A percentile compares a stretch with the other conserved stretches of the same genome.
phyloP scores from a whole-genome alignment of 2,329 filamentous ascomycete species.

The Paecilomyces sp. region DNA sequence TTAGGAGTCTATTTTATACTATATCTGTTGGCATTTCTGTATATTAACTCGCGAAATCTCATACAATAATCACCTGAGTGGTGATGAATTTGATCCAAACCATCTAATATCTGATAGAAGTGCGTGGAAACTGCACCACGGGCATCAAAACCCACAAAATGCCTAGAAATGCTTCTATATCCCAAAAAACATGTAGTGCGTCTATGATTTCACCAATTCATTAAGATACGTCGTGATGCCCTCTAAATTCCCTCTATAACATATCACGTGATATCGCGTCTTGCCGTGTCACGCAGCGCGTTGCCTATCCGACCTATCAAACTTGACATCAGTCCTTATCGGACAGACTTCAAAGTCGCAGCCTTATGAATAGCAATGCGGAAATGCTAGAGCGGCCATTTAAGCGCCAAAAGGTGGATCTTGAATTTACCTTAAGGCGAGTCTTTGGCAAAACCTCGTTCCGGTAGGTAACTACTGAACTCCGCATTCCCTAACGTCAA shows the following conservation, averaged over 20 bases:
- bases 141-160: background rate
- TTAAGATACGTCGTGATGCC: constrained; percentile 4
- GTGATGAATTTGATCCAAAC: background rate
- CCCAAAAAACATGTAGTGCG: background rate
- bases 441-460: constrained; percentile 71
- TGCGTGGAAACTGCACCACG: background rate
- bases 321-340: background rate
- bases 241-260: background rate
- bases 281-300: background rate
- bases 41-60: background rate
- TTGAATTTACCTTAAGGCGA: constrained; percentile 66
- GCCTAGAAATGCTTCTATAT: background rate
- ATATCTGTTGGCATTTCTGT: background rate
- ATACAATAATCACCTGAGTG: background rate
- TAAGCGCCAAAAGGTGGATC: constrained; percentile 42
- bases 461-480: constrained; percentile 43
- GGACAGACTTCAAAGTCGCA: background rate
- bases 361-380: constrained; percentile 11
- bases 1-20: background rate
- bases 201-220: background rate
- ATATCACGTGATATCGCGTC: constrained; percentile 21
- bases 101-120: background rate
- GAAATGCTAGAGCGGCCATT: constrained; percentile 20
- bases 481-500: background rate
- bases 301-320: background rate